Conservation (phyloP, 345 rosid genomes). For the Syzygium grande region DNA sequence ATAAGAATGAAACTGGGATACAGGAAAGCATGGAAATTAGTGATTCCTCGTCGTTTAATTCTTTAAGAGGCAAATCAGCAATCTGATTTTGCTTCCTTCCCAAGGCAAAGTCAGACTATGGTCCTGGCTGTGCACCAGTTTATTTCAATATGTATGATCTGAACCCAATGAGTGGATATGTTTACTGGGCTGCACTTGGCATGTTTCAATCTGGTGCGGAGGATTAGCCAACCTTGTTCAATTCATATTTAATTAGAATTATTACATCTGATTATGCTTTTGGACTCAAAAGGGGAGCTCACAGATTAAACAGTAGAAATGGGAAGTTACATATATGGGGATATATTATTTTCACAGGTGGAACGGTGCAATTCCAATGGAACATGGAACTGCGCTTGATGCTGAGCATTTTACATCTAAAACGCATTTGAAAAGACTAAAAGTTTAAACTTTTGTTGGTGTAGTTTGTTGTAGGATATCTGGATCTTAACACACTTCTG, state of each 20-base stretch:
- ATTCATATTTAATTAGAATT: background rate
- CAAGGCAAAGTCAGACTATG: slow-evolving; percentile 44
- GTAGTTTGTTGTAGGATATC: background rate
- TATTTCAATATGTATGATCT: slow-evolving; percentile 88
- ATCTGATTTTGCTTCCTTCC: slow-evolving; percentile 63
- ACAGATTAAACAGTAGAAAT: background rate
- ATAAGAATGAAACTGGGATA: slow-evolving; percentile 47
- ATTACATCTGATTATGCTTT: background rate
- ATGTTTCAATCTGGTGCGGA: slow-evolving; percentile 93
- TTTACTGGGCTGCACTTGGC: slow-evolving; percentile 91
- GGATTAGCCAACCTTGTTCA: slow-evolving; percentile 37
- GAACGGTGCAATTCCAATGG: background rate
- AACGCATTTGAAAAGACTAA: background rate
- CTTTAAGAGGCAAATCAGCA: slow-evolving; percentile 41
- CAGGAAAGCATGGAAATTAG: slow-evolving; percentile 54
- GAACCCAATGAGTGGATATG: slow-evolving; percentile 61
- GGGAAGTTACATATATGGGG: background rate
- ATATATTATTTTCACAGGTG: background rate
- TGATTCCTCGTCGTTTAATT: slow-evolving; percentile 25
- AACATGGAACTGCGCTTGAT: background rate
- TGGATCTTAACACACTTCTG: background rate
- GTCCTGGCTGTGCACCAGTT: slow-evolving; percentile 61
- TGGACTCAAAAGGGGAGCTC: background rate
- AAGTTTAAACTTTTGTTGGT: background rate
- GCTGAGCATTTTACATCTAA: background rate